phyloP scores from a whole-genome alignment of 768 basidiomycete species.

The Thelephora ganbajun region DNA sequence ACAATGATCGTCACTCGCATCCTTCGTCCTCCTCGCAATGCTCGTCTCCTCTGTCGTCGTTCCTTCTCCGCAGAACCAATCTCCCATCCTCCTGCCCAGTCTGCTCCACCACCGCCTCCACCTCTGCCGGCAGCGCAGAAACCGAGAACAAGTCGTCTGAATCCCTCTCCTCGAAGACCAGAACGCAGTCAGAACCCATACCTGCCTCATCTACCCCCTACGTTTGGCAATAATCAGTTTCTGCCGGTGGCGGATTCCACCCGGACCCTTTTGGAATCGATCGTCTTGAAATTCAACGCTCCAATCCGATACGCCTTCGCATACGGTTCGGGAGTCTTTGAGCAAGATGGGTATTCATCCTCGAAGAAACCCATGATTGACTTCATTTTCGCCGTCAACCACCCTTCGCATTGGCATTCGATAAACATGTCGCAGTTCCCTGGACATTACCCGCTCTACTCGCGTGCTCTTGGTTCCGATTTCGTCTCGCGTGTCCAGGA shows the following conservation, averaged over 20 bases:
- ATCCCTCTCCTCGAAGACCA: conserved; percentile 28
- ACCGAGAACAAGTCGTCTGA: conserved; percentile 21
- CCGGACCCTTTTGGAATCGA: conserved; percentile 63
- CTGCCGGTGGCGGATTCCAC: conserved; percentile 69
- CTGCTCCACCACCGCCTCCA: conserved; percentile 21
- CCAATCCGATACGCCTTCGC: conserved; percentile 96
- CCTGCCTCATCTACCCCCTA: conserved; percentile 47
- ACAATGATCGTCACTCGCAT: neutral
- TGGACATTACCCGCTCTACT: conserved; percentile 79
- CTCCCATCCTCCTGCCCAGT: conserved; percentile 20
- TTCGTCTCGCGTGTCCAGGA: conserved; percentile 74
- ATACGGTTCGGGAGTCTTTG: conserved; percentile 92
- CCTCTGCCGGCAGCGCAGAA: conserved; percentile 18
- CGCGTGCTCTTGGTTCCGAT: conserved; percentile 70
- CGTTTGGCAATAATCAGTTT: conserved; percentile 73
- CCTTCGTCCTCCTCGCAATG: neutral
- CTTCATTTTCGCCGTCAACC: conserved; percentile 93
- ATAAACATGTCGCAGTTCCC: conserved; percentile 92
- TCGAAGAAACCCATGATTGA: conserved; percentile 70
- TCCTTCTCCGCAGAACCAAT: conserved; percentile 30
- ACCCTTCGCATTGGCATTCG: conserved; percentile 85
- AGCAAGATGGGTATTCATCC: conserved; percentile 66
- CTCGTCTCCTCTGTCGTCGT: conserved; percentile 12
- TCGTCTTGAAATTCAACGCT: conserved; percentile 71
- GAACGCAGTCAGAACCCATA: conserved; percentile 14